Evolutionary conservation across 345 rosid genomes (phyloP).

Genomic region (Sonneratia alba): DNA sequence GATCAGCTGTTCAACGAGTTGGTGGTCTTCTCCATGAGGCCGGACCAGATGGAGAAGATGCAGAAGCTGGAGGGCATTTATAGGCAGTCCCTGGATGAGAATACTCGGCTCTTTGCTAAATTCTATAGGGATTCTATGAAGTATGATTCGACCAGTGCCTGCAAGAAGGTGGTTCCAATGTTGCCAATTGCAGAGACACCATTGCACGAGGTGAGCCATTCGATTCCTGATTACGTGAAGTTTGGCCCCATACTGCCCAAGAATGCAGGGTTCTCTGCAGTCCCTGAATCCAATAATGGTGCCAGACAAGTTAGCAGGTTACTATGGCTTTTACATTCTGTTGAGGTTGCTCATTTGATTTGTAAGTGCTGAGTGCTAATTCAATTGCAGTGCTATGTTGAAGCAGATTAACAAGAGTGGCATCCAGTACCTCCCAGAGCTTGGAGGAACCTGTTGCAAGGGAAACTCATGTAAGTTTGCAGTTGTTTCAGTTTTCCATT

Average conservation of each 20-base stretch:
- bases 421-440: slow-evolving; percentile 17
- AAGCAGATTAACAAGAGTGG: slow-evolving; percentile 22
- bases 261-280: slow-evolving; percentile 38
- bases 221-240: slow-evolving; percentile 50
- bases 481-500: not conserved
- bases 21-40: slow-evolving; percentile 37
- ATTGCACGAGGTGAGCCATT: slow-evolving; percentile 35
- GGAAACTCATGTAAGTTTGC: slow-evolving; percentile 30
- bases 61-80: slow-evolving; percentile 47
- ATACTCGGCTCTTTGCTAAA: slow-evolving; percentile 45
- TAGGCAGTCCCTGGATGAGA: slow-evolving; percentile 48
- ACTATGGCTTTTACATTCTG: not conserved
- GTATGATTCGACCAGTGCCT: slow-evolving; percentile 18
- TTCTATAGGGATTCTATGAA: slow-evolving; percentile 43
- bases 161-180: slow-evolving; percentile 45
- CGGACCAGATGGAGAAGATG: slow-evolving; percentile 48
- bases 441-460: slow-evolving; percentile 22
- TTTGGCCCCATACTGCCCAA: slow-evolving; percentile 55
- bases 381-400: not conserved
- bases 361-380: not conserved
- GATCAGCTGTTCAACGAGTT: slow-evolving; percentile 56
- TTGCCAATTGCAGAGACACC: slow-evolving; percentile 64
- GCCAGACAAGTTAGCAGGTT: slow-evolving; percentile 31
- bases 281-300: slow-evolving; percentile 21
- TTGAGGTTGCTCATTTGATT: not conserved